Conservation (phyloP, 441 rosid genomes). For the Corymbia calophylla region DNA sequence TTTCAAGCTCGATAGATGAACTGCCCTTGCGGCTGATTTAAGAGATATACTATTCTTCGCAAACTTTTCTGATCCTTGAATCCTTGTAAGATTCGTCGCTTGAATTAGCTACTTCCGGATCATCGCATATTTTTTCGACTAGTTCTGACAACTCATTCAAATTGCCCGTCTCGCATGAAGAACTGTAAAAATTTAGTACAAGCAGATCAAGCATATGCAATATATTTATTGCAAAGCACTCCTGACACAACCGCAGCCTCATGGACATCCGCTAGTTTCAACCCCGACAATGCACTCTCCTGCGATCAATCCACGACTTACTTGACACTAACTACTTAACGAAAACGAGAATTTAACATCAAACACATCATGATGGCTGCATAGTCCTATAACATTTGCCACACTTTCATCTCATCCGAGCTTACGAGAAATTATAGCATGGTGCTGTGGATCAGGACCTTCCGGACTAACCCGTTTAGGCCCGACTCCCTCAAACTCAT, state of each 20-base stretch:
- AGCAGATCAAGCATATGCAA: too few species aligned
- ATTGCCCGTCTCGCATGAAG: conserved; percentile 28
- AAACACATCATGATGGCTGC: background rate
- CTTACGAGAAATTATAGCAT: background rate
- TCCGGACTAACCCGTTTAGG: background rate
- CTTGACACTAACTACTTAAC: background rate
- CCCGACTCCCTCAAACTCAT: background rate
- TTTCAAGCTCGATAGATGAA: too few species aligned
- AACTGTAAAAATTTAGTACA: conserved; percentile 23
- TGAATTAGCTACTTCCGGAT: conserved; percentile 20
- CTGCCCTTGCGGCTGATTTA: conserved; percentile 28
- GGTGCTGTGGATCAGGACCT: background rate
- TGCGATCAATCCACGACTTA: too few species aligned
- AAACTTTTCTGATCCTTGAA: conserved; percentile 23
- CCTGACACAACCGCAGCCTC: background rate
- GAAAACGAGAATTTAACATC: background rate
- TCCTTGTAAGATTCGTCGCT: conserved; percentile 23
- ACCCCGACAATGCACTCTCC: too few species aligned
- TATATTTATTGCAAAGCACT: background rate
- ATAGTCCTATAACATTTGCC: background rate
- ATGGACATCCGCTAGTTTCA: background rate
- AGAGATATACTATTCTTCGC: conserved; percentile 13
- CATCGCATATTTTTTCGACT: background rate
- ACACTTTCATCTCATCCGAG: background rate
- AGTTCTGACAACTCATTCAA: conserved; percentile 28